Evolutionary conservation across 208 protist genomes (phyloP).

Genomic region (Acanthamoeba lenticulata): DNA sequence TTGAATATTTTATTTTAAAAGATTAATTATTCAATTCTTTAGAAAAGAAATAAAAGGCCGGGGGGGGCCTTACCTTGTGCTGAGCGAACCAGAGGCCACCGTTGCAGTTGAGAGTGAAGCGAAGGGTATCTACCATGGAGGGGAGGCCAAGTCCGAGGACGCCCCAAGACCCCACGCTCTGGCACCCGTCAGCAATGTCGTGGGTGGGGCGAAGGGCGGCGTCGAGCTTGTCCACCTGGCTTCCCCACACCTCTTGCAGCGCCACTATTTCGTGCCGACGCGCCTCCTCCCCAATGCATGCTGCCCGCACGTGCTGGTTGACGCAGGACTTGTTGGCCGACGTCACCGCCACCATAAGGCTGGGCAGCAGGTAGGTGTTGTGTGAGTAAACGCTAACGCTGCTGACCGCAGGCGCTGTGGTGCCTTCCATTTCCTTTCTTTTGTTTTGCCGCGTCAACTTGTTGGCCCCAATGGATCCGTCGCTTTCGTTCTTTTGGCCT

Average conservation of each 20-base stretch:
- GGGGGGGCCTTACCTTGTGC: neutral
- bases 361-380: slow-evolving; percentile 13
- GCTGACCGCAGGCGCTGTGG: neutral
- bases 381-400: neutral
- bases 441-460: too few species aligned
- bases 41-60: neutral
- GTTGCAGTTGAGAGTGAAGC: neutral
- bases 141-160: neutral
- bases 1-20: too few species aligned
- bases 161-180: slow-evolving; percentile 8
- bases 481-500: too few species aligned
- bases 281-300: neutral
- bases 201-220: neutral
- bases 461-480: too few species aligned
- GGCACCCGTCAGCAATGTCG: neutral
- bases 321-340: slow-evolving; percentile 29
- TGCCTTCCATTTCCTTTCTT: too few species aligned
- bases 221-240: slow-evolving; percentile 34
- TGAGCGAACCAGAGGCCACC: slow-evolving; percentile 16
- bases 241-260: slow-evolving; percentile 19
- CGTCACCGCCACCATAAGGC: neutral
- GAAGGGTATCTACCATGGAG: neutral
- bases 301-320: slow-evolving; percentile 3
- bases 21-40: neutral
- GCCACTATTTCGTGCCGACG: neutral